Base-by-base conservation (phyloP, 805 yeast species). In the Myxozyma geophila region DNA sequence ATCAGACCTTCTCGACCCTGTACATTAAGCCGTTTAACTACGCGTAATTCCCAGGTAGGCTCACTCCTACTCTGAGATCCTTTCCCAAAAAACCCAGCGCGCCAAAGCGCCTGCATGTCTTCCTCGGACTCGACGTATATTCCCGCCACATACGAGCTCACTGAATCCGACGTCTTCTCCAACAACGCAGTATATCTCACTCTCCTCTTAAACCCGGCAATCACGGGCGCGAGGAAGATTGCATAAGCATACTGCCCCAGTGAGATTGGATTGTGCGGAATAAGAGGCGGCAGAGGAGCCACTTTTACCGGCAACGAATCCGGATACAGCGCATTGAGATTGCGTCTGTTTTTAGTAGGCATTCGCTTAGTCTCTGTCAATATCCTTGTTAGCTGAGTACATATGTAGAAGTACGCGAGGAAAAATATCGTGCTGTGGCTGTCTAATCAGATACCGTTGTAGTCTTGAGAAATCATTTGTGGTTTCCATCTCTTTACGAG, bases 371-470 rank as follows among this genome's bases (percentile, higher is more conserved):
- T 46, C 43, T 21, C 12, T 7, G 37, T 21, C 15, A 36, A 15
- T 7, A 51, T 17, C 9, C 41, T 17, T 17, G 15, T 41, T 35
- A 19, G 15, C 35, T n/a, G 9, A 47, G 19, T 54, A 17, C 10
- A 23, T 19, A 54, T 9, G 7, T 12, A 28, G 19, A 35, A 23
- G 35, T 13, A n/a, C 5, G 12, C 9, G 15, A 5, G 33, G 33
- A 54, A 74, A 64, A 71, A 33, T 12, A 36, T 17, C 49, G n/a
- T 43, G 9, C n/a, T 35, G 54, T 23, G 28, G 28, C 28, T 28
- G 28, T 28, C 2, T 28, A 33, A 51, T 88, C 96, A 90, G 96
- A 90, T 90, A 90, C 96, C 96, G 96, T 90, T 90, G 96, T 90
- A 90, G 96, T 90, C 96, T 84, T 66, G 67, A 63, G 69, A 66